phyloP scores from a whole-genome alignment of 2,329 filamentous ascomycete species.

The Stemphylium beticola region DNA sequence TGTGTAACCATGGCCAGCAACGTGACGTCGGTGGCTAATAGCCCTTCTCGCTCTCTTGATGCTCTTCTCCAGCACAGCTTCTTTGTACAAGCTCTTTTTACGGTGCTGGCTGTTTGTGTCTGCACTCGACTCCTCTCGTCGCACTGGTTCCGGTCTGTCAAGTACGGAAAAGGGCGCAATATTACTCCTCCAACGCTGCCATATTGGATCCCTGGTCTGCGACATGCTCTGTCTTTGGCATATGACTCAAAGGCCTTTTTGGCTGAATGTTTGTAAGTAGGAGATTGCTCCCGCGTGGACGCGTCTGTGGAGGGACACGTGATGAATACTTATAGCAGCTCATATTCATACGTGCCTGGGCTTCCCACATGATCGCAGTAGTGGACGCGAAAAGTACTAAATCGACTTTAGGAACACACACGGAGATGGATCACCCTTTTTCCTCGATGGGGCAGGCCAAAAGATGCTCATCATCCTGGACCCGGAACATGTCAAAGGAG shows the following conservation, averaged over 20 bases:
- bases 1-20: constrained; percentile 2
- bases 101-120: constrained; percentile 10
- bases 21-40: background rate
- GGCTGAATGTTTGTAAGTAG: constrained; percentile 21
- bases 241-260: constrained; percentile 16
- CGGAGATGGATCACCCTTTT: constrained; percentile 22
- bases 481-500: constrained; percentile 21
- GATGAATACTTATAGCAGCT: no score
- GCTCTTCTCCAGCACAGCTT: constrained; percentile 1
- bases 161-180: constrained; percentile 7
- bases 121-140: constrained; percentile 22
- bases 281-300: background rate
- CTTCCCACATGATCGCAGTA: background rate
- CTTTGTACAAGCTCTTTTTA: constrained; percentile 9
- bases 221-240: constrained; percentile 23
- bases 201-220: constrained; percentile 26
- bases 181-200: constrained; percentile 24
- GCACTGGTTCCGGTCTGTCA: constrained; percentile 15
- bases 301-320: background rate
- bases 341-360: no score
- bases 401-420: constrained; percentile 15
- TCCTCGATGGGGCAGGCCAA: constrained; percentile 22
- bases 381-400: background rate
- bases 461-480: constrained; percentile 22
- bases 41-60: background rate